Conservation (phyloP, 768 basidiomycete genomes). For the Mycena indigotica region DNA sequence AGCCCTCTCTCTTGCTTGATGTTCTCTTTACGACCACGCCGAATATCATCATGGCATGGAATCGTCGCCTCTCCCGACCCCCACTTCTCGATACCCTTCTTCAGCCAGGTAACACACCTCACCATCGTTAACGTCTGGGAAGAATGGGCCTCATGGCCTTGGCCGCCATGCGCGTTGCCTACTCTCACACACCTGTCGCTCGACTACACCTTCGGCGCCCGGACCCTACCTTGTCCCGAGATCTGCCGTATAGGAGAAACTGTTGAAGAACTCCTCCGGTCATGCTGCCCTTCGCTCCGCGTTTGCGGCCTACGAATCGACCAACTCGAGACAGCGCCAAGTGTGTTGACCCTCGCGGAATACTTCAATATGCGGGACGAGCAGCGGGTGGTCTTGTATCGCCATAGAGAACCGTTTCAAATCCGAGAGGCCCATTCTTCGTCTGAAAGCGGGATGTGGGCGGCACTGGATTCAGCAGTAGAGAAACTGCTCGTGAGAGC, state of each 20-base stretch:
- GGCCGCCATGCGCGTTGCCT: conserved; percentile 31
- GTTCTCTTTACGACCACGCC: conserved; percentile 31
- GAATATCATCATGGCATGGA: conserved; percentile 34
- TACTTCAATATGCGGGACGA: conserved; percentile 26
- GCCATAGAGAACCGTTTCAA: conserved; percentile 42
- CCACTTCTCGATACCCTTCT: conserved; percentile 33
- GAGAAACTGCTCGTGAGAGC: conserved; percentile 14
- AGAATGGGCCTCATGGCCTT: conserved; percentile 41
- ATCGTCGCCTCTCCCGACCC: conserved; percentile 26
- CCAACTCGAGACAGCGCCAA: conserved; percentile 10
- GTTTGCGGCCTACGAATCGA: conserved; percentile 38
- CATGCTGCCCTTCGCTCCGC: conserved; percentile 26
- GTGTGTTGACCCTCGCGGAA: conserved; percentile 5
- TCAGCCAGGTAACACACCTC: conserved; percentile 40
- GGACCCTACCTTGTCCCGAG: conserved; percentile 24
- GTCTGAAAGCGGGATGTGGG: conserved; percentile 38
- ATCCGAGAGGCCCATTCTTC: conserved; percentile 40
- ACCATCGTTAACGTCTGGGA: conserved; percentile 45
- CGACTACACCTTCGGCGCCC: conserved; percentile 37
- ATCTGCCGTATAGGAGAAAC: conserved; percentile 25
- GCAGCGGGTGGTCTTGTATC: conserved; percentile 40
- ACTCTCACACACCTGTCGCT: conserved; percentile 40
- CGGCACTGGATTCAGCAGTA: conserved; percentile 33
- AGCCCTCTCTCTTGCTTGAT: conserved; percentile 23
- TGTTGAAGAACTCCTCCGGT: conserved; percentile 26